Base-by-base conservation (phyloP, 441 rosid species). In the Corymbia calophylla region DNA sequence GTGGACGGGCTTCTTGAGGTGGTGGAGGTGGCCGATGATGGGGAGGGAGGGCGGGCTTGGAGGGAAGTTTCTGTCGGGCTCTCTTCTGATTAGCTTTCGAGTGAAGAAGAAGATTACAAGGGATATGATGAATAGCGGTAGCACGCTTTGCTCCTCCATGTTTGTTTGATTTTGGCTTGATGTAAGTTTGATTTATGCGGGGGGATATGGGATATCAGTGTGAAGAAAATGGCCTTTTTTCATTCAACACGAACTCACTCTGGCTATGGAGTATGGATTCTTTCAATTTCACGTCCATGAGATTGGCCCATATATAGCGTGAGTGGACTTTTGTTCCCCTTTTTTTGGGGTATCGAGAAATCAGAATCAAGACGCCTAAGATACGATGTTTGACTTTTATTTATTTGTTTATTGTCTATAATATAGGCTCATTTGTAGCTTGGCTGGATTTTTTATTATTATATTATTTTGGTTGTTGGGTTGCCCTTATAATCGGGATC, bases 11-110 rank as follows among this genome's bases (percentile, higher is more conserved):
- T 44, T 81, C 86, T 47, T 81, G 53, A 81, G 86, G 31, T 81
- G 53, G 86, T 81, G 86, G 86, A 81, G 86, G 86, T 81, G 86
- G 53, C 86, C 53, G 9, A 81, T 47, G 18, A 81, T 23, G n/a
- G 86, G 86, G 86, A 81, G 86, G 5, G 86, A 23, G 19, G 86
- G 86, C 5, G 86, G 86, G 53, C 53, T 21, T 23, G 53, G 86
- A 47, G 86, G 86, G 31, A 7, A 29, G 86, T 47, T 81, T 17
- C 1, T 6, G 31, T 44, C 35, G 23, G 77, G 39, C 21, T 31
- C 17, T 19, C 77, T 66, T 31, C 44, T 5, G 21, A 66, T 8
- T 8, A 66, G 31, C 31, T 66, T 66, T 16, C 17, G 77, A 66
- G 77, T 31, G 19, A 66, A 66, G 23, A 31, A 8, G 77, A 66